These are phyloP conservation scores for Hibiscus syriacus DNA, from an alignment of 345 rosid species.

Conservation along the genomic window DNA sequence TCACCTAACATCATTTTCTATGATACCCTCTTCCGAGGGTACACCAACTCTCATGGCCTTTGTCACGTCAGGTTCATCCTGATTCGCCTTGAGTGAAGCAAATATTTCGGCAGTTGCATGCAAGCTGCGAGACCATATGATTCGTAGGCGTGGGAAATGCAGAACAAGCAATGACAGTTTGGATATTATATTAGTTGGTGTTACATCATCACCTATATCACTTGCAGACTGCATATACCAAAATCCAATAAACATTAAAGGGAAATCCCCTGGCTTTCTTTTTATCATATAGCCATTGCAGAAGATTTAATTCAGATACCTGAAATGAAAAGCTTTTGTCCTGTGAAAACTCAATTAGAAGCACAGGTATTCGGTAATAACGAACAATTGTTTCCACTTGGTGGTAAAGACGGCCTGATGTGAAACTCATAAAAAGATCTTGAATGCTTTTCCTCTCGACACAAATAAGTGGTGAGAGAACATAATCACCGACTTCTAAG, in stretches of 20 bases:
- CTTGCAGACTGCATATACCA: slow-evolving; percentile 62
- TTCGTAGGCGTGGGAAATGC: slow-evolving; percentile 85
- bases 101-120: slow-evolving; percentile 95
- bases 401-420: slow-evolving; percentile 88
- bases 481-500: slow-evolving; percentile 91
- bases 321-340: slow-evolving; percentile 98
- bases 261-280: background rate
- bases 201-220: slow-evolving; percentile 93
- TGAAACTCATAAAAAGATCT: slow-evolving; percentile 91
- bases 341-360: slow-evolving; percentile 91
- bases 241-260: slow-evolving; percentile 5
- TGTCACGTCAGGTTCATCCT: slow-evolving; percentile 82
- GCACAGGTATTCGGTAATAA: slow-evolving; percentile 89
- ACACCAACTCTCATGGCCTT: slow-evolving; percentile 88
- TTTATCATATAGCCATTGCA: background rate
- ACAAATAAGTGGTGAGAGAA: slow-evolving; percentile 78
- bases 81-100: slow-evolving; percentile 77
- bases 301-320: slow-evolving; percentile 32
- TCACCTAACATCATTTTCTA: slow-evolving; percentile 87
- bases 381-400: slow-evolving; percentile 92
- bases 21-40: slow-evolving; percentile 85
- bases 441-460: slow-evolving; percentile 94
- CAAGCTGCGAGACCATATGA: slow-evolving; percentile 93
- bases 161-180: slow-evolving; percentile 84
- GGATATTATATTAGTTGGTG: slow-evolving; percentile 84